These are phyloP conservation scores for Stentor roeselii DNA, from an alignment of 73 alveolate species.

Conservation along the genomic window DNA sequence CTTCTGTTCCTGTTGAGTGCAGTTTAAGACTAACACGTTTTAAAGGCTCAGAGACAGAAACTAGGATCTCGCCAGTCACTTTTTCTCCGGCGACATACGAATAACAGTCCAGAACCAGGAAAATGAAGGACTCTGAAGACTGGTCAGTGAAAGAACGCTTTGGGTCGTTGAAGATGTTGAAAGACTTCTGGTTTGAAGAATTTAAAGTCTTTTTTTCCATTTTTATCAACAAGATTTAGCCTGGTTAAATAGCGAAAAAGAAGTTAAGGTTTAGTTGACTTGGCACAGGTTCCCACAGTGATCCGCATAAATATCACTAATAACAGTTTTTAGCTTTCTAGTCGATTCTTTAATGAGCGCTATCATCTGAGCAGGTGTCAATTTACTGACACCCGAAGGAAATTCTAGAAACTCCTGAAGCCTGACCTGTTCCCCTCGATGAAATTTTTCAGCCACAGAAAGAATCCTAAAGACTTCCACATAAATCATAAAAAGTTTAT, in stretches of 20 bases:
- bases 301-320: neutral
- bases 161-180: neutral
- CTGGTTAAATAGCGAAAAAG: too few species aligned
- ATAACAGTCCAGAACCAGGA: constrained; percentile 15
- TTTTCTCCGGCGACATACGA: constrained; percentile 16
- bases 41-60: neutral
- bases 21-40: neutral
- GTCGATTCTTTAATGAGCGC: neutral
- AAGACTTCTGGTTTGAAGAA: neutral
- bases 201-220: too few species aligned
- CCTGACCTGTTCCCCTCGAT: neutral
- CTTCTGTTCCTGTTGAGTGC: neutral
- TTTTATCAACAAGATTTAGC: neutral
- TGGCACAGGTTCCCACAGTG: too few species aligned
- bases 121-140: neutral
- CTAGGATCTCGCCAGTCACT: constrained; percentile 18
- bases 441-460: neutral
- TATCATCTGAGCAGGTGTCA: neutral
- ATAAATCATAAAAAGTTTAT: too few species aligned
- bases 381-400: neutral
- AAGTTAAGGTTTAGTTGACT: too few species aligned
- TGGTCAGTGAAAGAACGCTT: neutral
- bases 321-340: neutral
- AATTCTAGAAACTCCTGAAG: neutral
- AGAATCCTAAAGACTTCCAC: neutral